Evolutionary conservation across 75 land plant species (phyloP).

Genomic region (Picea sitchensis): DNA sequence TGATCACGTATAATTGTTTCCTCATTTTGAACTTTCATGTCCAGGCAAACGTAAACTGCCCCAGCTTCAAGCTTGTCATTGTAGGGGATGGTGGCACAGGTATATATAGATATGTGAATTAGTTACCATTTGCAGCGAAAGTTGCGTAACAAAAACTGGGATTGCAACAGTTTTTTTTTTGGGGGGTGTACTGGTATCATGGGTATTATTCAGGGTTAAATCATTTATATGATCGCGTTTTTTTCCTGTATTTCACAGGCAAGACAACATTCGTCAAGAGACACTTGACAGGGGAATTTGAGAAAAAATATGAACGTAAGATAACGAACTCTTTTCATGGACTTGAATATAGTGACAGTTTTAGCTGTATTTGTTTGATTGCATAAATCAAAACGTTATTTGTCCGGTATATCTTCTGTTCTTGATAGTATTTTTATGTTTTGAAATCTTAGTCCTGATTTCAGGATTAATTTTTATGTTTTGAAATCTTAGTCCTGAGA

Average conservation of each 20-base stretch:
- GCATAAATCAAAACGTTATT: too few relatives aligned
- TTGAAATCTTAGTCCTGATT: too few relatives aligned
- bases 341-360: not conserved
- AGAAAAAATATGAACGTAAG: constrained; percentile 86
- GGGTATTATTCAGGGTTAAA: not conserved
- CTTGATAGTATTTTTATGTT: too few relatives aligned
- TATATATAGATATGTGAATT: constrained; percentile 2
- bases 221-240: not conserved
- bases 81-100: constrained; percentile 81
- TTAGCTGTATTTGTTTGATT: too few relatives aligned
- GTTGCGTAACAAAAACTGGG: not conserved
- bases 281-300: constrained; percentile 78
- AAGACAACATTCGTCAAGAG: constrained; percentile 82
- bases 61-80: constrained; percentile 71
- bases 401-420: too few relatives aligned
- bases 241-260: constrained; percentile 21
- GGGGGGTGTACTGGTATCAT: not conserved
- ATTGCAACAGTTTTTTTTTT: not conserved
- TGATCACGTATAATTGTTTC: too few relatives aligned
- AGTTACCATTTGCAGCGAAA: not conserved
- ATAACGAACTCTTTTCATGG: not conserved
- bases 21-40: not conserved
- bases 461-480: too few relatives aligned
- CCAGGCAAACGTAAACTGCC: constrained; percentile 33
- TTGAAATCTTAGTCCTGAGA: too few relatives aligned